Conservation (phyloP, 2,329 filamentous ascomycete species). For the Saccharata proteae region DNA sequence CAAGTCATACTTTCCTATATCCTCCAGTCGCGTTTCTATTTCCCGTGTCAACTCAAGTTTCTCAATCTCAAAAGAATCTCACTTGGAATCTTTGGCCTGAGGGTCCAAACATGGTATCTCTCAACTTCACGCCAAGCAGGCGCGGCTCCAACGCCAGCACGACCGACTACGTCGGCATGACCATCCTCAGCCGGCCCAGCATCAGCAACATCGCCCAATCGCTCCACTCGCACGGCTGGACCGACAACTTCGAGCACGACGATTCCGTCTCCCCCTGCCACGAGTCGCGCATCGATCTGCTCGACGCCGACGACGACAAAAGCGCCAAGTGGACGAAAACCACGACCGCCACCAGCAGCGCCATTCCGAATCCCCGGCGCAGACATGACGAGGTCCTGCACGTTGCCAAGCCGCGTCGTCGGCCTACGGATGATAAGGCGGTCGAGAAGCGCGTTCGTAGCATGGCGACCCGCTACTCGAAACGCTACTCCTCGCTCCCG, state of each 20-base stretch:
- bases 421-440: not conserved
- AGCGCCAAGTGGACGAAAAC: not conserved
- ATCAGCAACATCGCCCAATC: not conserved
- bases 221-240: not conserved
- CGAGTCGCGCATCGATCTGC: conserved; percentile 3
- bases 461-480: conserved; percentile 4
- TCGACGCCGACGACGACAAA: conserved; percentile 2
- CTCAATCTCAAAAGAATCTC: too few relatives aligned
- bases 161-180: conserved; percentile 8
- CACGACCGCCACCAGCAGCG: not conserved
- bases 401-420: not conserved
- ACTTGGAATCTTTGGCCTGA: too few relatives aligned
- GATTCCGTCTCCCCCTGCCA: conserved; percentile 1
- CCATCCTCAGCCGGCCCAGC: conserved; percentile 2
- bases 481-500: conserved; percentile 6
- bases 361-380: not conserved
- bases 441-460: conserved; percentile 1
- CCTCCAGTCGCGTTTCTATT: too few relatives aligned
- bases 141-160: not conserved
- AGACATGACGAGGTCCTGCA: not conserved
- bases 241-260: not conserved
- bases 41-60: too few relatives aligned
- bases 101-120: too few relatives aligned
- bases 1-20: too few relatives aligned
- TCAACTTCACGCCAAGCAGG: too few relatives aligned